Conservation (phyloP, 148 eudicot species). For the Beta vulgaris region DNA sequence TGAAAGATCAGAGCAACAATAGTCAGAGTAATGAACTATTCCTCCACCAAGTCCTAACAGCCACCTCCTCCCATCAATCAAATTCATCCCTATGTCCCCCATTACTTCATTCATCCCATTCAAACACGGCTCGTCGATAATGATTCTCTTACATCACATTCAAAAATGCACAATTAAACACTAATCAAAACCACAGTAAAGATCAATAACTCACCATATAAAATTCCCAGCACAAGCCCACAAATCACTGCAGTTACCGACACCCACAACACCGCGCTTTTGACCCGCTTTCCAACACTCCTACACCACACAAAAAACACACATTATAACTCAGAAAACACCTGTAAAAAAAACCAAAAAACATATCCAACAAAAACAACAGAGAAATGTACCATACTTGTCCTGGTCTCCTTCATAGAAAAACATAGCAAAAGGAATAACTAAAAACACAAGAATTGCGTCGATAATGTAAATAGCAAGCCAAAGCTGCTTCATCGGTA, state of each 20-base stretch:
- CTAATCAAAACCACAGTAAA: neutral
- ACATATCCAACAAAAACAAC: neutral
- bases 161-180: neutral
- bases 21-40: neutral
- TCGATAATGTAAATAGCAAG: slow-evolving; percentile 75
- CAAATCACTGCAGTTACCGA: slow-evolving; percentile 64
- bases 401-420: slow-evolving; percentile 99
- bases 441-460: slow-evolving; percentile 81
- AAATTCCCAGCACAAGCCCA: slow-evolving; percentile 81
- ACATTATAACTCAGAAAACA: neutral
- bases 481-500: slow-evolving; percentile 97
- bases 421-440: slow-evolving; percentile 94
- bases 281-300: slow-evolving; percentile 68
- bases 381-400: slow-evolving; percentile 45
- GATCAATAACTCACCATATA: slow-evolving; percentile 59
- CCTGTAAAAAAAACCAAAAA: neutral
- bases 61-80: neutral
- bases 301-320: slow-evolving; percentile 36
- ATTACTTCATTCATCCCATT: neutral
- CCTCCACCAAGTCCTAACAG: neutral
- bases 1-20: neutral
- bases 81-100: neutral
- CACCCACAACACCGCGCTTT: slow-evolving; percentile 81
- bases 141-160: neutral
- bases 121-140: neutral